phyloP scores from a whole-genome alignment of 108 stramenopile species.

The Cyclotella baltica region DNA sequence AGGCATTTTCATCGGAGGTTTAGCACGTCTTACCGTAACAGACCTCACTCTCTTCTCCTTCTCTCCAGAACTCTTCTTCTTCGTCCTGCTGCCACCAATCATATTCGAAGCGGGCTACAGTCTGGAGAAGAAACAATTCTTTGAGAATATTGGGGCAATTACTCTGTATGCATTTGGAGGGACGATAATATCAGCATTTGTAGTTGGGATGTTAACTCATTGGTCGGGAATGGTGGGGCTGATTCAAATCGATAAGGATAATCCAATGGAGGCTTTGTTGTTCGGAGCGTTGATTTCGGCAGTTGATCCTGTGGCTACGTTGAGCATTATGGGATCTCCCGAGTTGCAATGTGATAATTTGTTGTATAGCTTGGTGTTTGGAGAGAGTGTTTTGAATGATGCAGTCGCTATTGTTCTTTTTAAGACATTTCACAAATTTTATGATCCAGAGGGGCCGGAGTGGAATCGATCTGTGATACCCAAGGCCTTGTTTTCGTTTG shows the following conservation, averaged over 20 bases:
- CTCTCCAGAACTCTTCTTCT: slow-evolving; percentile 96
- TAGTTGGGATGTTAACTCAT: slow-evolving; percentile 90
- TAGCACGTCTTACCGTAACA: slow-evolving; percentile 68
- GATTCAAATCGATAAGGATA: slow-evolving; percentile 80
- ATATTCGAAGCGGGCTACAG: slow-evolving; percentile 98
- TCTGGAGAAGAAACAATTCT: slow-evolving; percentile 89
- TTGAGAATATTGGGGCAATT: slow-evolving; percentile 95
- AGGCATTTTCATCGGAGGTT: slow-evolving; percentile 81
- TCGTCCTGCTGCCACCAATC: slow-evolving; percentile 95
- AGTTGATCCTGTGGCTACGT: slow-evolving; percentile 97
- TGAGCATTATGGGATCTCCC: slow-evolving; percentile 84
- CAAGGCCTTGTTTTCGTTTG: slow-evolving; percentile 75
- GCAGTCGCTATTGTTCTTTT: slow-evolving; percentile 98
- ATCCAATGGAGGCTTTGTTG: slow-evolving; percentile 95
- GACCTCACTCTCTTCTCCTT: slow-evolving; percentile 79
- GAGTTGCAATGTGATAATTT: slow-evolving; percentile 93
- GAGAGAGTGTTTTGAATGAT: slow-evolving; percentile 97
- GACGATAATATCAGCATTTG: slow-evolving; percentile 93
- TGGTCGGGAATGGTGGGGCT: slow-evolving; percentile 74
- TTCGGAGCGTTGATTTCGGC: slow-evolving; percentile 96
- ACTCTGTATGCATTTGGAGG: slow-evolving; percentile 93
- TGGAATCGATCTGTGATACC: slow-evolving; percentile 72
- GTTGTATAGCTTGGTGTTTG: slow-evolving; percentile 96
- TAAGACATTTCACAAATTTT: slow-evolving; percentile 90
- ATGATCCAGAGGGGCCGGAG: slow-evolving; percentile 79